Base-by-base conservation (phyloP, 179 eudicot genomes). In the Carnegiea gigantea region DNA sequence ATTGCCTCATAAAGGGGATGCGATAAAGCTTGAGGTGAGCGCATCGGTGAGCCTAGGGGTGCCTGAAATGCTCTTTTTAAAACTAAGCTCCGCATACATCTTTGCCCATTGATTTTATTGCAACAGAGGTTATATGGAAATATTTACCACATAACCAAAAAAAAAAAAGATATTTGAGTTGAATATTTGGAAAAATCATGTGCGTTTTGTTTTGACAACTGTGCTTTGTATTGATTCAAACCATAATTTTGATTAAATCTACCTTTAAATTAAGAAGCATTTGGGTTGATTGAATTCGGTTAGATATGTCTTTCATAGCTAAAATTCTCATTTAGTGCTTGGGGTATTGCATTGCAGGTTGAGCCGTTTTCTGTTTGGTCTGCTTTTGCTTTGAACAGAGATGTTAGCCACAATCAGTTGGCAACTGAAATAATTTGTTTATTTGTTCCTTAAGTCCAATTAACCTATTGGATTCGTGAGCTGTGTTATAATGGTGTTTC, bases 401-500 rank as follows among this genome's bases (percentile, higher is more conserved):
- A 17, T 46, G 36, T 81, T 70, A 53, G 12, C 64, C 26, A 81
- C 28, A 76, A 9, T 65, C 59, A 49, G 59, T 64, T 28, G 20
- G 20, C 38, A 48, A 4, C 12, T 46, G 70, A 38, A 24, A 28
- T 54, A 8, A 8, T 77, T 20, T 46, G 20, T n/a, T 70, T 78
- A 21, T 60, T 38, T 30, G 46, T 43, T 49, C 49, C 33, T 68
- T 0, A 18, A 54, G 44, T 68, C 28, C 44, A 13, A 11, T 70
- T 49, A 46, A 64, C n/a, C 36, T 53, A 2, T 75, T 6, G 40
- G 54, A 68, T 7, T 26, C 79, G 3, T 36, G 62, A 67, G 73
- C 60, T 59, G 73, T 30, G 57, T 36, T 36, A 59, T 11, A 49
- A 76, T 79, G 60, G 83, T 76, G 73, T 80, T 71, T 75, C 51